These are phyloP conservation scores for Periconia macrospinosa DNA, from an alignment of 2,329 filamentous ascomycete species.

Conservation along the genomic window DNA sequence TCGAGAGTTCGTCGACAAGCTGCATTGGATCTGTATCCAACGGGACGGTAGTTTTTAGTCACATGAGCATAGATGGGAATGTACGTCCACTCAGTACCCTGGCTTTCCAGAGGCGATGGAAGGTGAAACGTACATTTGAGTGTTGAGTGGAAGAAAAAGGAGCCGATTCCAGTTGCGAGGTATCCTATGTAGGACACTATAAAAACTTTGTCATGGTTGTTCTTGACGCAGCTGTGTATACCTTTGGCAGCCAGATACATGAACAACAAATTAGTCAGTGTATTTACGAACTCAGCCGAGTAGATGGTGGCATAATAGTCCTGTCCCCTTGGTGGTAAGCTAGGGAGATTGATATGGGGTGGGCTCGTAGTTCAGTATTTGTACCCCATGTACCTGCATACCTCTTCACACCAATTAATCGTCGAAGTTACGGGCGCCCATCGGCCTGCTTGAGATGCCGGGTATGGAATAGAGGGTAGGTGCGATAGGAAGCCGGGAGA, in stretches of 20 bases:
- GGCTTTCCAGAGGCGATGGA: not conserved
- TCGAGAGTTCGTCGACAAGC: constrained; percentile 69
- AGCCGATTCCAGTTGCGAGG: not conserved
- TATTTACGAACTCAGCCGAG: constrained; percentile 2
- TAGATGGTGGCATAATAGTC: constrained; percentile 3
- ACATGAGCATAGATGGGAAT: too few species aligned
- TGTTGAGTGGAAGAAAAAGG: constrained; percentile 3
- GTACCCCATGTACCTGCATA: not conserved
- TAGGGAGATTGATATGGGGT: not conserved
- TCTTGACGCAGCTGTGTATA: constrained; percentile 1
- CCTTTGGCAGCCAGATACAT: constrained; percentile 1
- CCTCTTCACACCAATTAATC: constrained; percentile 6
- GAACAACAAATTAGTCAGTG: constrained; percentile 2
- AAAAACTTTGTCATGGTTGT: constrained; percentile 1
- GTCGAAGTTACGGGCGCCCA: constrained; percentile 52
- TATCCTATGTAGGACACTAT: not conserved
- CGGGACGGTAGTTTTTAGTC: not conserved
- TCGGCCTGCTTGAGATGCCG: constrained; percentile 58
- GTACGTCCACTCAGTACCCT: too few species aligned
- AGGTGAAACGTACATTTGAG: constrained; percentile 2
- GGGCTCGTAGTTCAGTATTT: too few species aligned
- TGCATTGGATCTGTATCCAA: constrained; percentile 65
- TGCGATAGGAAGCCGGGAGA: constrained; percentile 35
- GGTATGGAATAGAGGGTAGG: constrained; percentile 52
- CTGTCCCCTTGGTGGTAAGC: not conserved